Evolutionary conservation across 2,329 filamentous ascomycete species (phyloP), one percentile per base, ranked within the genome.

Genomic region (Penicillium sp.): DNA sequence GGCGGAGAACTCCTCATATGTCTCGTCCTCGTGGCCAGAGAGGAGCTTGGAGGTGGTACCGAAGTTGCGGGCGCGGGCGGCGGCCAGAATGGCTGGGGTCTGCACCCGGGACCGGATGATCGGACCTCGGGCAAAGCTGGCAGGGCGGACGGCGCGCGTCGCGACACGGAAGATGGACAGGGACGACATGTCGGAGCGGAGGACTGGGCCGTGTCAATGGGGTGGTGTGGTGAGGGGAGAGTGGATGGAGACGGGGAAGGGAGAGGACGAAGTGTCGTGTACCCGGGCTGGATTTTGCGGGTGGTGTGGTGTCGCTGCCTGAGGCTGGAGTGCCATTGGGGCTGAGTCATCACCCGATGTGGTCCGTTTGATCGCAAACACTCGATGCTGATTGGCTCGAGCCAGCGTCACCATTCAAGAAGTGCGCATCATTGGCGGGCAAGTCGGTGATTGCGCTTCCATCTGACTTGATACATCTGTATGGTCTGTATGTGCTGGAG

Each of bases 1-100:
- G 62, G 89, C 86, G 73, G 87, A 89, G 74, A 98, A 98, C 77
- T 97, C 90, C 78, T 98, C 93, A 62, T 95, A 98, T 63, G 86
- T 94, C 83, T 98, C 93, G 73, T 98, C 93, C 65, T 84, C 80
- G 72, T 94, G 87, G 64, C 78, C 74, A 53, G 72, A 73, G 55
- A 71, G 71, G 60, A 75, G 77, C 58, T 77, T 77, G 59, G 79
- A 76, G 51, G 71, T 69, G 42, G 72, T 71, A 58, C 65, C 70
- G 63, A 72, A 73, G 64, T 80, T 84, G 77, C 78, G 84, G 74
- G 84, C 84, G 61, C 74, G 71, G 60, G 73, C 70, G 60, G 73
- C 70, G 59, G 71, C 69, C 57, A 72, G 60, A 56, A 75, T 57
- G 52, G 72, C 71, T 57, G 79, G 75, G 60, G 74, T 75, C 64